Percentiles rank a stretch among this genome's conserved stretches.
phyloP scores from a whole-genome alignment of 768 basidiomycete genomes.

The Leccinum rimulosum region DNA sequence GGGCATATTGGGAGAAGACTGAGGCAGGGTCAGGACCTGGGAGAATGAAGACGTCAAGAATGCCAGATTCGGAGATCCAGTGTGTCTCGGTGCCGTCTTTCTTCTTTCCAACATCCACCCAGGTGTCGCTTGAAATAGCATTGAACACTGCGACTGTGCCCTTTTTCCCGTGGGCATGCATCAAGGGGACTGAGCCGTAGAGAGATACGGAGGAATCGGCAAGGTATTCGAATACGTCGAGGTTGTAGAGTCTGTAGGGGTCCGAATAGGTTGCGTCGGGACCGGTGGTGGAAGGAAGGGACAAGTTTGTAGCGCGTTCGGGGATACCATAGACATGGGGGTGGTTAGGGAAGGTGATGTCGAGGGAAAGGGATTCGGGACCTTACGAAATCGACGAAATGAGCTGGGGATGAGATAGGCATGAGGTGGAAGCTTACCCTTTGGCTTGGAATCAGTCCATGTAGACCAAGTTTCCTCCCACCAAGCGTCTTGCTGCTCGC shows the following conservation, averaged over 20 bases:
- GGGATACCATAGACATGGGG: too few species aligned
- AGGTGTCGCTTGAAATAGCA: slow-evolving; percentile 86
- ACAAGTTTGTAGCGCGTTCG: slow-evolving; percentile 89
- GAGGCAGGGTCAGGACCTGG: too few species aligned
- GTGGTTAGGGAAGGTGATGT: too few species aligned
- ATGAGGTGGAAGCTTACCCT: slow-evolving; percentile 52
- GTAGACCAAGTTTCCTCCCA: slow-evolving; percentile 89
- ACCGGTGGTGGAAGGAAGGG: slow-evolving; percentile 85
- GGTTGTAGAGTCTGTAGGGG: slow-evolving; percentile 92
- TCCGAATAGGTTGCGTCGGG: slow-evolving; percentile 76
- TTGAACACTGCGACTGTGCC: slow-evolving; percentile 92
- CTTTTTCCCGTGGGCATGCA: slow-evolving; percentile 87
- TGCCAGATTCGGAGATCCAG: slow-evolving; percentile 97
- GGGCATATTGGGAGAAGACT: slow-evolving; percentile 82
- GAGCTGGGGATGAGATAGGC: neutral
- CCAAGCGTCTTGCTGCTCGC: slow-evolving; percentile 74
- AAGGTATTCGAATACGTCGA: slow-evolving; percentile 95
- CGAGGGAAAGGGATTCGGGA: too few species aligned
- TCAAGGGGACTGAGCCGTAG: slow-evolving; percentile 88
- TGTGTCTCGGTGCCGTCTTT: slow-evolving; percentile 78
- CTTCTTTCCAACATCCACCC: slow-evolving; percentile 79
- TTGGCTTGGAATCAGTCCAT: slow-evolving; percentile 94
- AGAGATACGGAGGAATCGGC: slow-evolving; percentile 76
- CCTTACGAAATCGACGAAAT: slow-evolving; percentile 49
- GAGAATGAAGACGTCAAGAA: too few species aligned